These are phyloP conservation scores for Casuarina glauca DNA, from an alignment of 306 rosid genomes.

Conservation along the genomic window DNA sequence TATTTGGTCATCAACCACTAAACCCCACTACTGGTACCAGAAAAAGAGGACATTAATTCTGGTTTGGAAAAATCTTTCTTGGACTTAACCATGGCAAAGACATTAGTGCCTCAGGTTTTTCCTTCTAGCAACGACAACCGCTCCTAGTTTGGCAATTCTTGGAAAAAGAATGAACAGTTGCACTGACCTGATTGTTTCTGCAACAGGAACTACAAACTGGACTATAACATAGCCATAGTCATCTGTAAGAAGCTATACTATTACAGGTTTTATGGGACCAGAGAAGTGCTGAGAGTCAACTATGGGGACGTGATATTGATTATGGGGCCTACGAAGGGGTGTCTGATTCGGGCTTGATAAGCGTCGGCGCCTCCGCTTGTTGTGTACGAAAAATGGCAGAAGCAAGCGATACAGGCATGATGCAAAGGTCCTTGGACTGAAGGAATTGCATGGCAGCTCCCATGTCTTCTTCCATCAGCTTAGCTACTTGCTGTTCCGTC, in stretches of 20 bases:
- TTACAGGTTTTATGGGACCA: conserved; percentile 13
- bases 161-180: conserved; percentile 28
- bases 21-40: conserved; percentile 55
- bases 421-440: conserved; percentile 95
- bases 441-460: conserved; percentile 99
- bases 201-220: conserved; percentile 29
- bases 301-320: conserved; percentile 15
- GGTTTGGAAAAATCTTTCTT: conserved; percentile 40
- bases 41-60: conserved; percentile 42
- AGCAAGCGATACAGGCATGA: conserved; percentile 97
- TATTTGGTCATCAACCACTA: conserved; percentile 53
- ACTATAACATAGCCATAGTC: conserved; percentile 30
- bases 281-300: conserved; percentile 6
- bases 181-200: conserved; percentile 35
- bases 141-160: conserved; percentile 43
- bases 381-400: conserved; percentile 81
- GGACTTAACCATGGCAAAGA: conserved; percentile 41
- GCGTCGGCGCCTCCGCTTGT: conserved; percentile 53
- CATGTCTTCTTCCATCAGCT: conserved; percentile 95
- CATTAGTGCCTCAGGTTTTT: conserved; percentile 36
- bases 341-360: conserved; percentile 79
- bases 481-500: conserved; percentile 91
- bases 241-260: conserved; percentile 21
- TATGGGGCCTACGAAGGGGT: conserved; percentile 49
- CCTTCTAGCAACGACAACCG: conserved; percentile 38